These are phyloP conservation scores for Suhomyces kunorum DNA, from an alignment of 1,139 yeast genomes.

Conservation along the genomic window DNA sequence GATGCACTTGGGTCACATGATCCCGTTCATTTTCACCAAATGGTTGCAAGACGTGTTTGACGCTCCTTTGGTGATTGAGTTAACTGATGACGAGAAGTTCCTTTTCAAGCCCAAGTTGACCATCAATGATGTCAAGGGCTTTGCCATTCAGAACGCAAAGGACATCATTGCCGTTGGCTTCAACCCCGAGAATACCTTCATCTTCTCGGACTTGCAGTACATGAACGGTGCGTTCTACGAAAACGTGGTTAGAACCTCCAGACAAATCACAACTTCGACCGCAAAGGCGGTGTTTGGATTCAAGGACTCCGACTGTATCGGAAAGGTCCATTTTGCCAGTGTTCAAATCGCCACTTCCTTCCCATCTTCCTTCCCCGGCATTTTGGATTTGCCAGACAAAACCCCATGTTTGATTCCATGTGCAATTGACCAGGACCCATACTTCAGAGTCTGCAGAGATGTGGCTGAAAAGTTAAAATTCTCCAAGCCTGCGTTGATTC, in stretches of 20 bases:
- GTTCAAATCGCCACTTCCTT: constrained; percentile 95
- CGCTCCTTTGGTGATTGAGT: constrained; percentile 91
- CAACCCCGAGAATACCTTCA: constrained; percentile 90
- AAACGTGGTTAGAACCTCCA: constrained; percentile 88
- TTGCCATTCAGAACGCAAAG: constrained; percentile 79
- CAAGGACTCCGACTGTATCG: constrained; percentile 91
- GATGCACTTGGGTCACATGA: constrained; percentile 96
- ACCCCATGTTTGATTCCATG: constrained; percentile 98
- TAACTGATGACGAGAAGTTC: constrained; percentile 98
- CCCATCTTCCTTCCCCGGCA: constrained; percentile 94
- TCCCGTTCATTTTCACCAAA: constrained; percentile 92
- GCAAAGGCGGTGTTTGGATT: constrained; percentile 98
- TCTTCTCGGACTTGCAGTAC: constrained; percentile 87
- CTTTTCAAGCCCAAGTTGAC: constrained; percentile 88
- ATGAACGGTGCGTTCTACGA: constrained; percentile 95
- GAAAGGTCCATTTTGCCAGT: constrained; percentile 92
- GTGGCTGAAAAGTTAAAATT: constrained; percentile 92
- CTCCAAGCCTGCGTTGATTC: constrained; percentile 88
- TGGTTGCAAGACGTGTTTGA: constrained; percentile 99
- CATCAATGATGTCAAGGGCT: constrained; percentile 82
- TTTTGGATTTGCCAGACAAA: constrained; percentile 77
- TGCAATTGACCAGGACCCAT: constrained; percentile 99
- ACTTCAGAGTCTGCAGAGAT: constrained; percentile 95
- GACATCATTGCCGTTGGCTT: constrained; percentile 96
- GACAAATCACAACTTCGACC: constrained; percentile 94